These are phyloP conservation scores for Paecilomyces dactylethromorphus DNA, from an alignment of 2,329 filamentous ascomycete species.

Conservation along the genomic window DNA sequence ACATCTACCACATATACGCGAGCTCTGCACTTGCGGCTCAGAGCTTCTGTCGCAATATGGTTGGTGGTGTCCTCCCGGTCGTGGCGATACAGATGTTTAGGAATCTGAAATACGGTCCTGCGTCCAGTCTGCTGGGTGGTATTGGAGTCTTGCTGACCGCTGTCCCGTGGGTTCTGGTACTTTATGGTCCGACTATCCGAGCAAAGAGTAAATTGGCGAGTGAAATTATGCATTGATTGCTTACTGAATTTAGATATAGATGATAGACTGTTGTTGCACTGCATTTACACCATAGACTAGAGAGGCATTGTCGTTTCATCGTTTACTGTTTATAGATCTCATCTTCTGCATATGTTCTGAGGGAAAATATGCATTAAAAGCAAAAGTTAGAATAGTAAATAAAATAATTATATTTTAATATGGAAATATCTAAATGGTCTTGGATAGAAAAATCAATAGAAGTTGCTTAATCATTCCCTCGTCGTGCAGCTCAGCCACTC, in stretches of 20 bases:
- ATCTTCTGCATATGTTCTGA: neutral
- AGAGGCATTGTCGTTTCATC: neutral
- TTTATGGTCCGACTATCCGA: neutral
- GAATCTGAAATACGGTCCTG: neutral
- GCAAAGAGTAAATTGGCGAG: neutral
- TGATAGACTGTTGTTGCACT: neutral
- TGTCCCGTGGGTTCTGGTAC: neutral
- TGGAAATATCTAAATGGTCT: no score
- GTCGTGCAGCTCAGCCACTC: neutral
- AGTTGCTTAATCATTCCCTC: neutral
- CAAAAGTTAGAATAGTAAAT: neutral
- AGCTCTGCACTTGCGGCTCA: constrained; percentile 46
- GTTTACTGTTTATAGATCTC: neutral
- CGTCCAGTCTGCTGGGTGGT: neutral
- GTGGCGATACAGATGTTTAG: neutral
- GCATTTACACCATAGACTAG: neutral
- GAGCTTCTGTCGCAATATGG: neutral
- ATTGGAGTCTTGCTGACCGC: neutral
- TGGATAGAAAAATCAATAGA: neutral
- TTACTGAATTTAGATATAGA: neutral
- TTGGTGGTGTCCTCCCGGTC: neutral
- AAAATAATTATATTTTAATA: no score
- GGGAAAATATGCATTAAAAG: neutral
- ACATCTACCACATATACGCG: constrained; percentile 78
- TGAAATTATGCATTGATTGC: neutral